phyloP scores from a whole-genome alignment of 169 alveolate species.

The Amoebophrya sp. region DNA sequence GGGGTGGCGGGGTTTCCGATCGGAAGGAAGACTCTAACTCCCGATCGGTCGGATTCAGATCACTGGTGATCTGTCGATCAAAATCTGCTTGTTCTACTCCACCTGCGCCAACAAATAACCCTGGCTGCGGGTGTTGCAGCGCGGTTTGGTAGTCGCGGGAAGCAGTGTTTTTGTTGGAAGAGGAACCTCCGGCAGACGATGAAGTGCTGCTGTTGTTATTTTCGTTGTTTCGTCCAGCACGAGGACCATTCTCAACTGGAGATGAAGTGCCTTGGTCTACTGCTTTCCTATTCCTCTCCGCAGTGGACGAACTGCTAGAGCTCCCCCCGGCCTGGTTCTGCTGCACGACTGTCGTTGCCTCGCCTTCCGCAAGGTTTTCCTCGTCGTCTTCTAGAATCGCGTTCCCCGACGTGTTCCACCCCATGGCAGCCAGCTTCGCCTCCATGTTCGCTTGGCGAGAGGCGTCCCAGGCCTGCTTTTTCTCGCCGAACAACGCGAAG shows the following conservation, averaged over 20 bases:
- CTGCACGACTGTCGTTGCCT: neutral
- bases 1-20: too few species aligned
- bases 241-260: too few species aligned
- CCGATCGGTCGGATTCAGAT: too few species aligned
- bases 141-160: too few species aligned
- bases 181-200: neutral
- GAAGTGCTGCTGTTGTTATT: neutral
- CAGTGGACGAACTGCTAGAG: neutral
- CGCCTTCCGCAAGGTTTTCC: neutral
- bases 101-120: too few species aligned
- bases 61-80: too few species aligned
- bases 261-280: neutral
- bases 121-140: too few species aligned
- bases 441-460: neutral
- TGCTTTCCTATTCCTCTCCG: neutral
- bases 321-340: neutral
- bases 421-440: neutral
- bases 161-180: too few species aligned
- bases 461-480: neutral
- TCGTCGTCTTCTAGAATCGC: neutral
- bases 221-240: neutral
- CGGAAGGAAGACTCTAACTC: too few species aligned
- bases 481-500: neutral
- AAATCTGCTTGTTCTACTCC: too few species aligned
- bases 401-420: neutral